Evolutionary conservation across 2,329 filamentous ascomycete genomes (phyloP).

Genomic region (Penicillium nordicum): DNA sequence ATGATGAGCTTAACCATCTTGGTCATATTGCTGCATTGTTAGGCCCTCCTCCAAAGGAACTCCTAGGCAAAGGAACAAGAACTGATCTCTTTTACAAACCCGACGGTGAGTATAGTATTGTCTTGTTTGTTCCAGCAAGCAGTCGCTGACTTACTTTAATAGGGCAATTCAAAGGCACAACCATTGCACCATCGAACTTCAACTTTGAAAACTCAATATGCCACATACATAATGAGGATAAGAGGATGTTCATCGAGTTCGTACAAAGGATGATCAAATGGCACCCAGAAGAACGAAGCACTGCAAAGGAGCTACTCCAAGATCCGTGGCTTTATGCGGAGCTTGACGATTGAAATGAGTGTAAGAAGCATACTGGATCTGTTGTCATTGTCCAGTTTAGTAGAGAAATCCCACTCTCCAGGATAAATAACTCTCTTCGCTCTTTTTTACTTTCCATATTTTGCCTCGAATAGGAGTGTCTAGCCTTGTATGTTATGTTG

Average conservation of each 20-base stretch:
- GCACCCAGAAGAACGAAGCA: slow-evolving; percentile 29
- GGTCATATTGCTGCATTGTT: slow-evolving; percentile 32
- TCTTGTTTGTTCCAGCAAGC: not conserved
- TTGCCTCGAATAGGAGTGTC: not conserved
- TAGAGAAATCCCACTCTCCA: not conserved
- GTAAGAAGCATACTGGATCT: not conserved
- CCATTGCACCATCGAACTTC: not conserved
- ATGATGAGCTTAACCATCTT: slow-evolving; percentile 29
- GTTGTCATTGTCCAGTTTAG: not conserved
- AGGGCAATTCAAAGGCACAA: slow-evolving; percentile 4
- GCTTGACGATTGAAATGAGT: not conserved
- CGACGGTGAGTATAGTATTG: slow-evolving; percentile 1
- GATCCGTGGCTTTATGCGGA: slow-evolving; percentile 30
- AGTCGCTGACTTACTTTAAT: not conserved
- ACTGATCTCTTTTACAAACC: slow-evolving; percentile 5
- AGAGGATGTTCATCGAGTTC: slow-evolving; percentile 29
- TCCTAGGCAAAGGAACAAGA: slow-evolving; percentile 25
- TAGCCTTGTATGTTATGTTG: not conserved
- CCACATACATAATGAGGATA: slow-evolving; percentile 25
- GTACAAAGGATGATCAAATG: slow-evolving; percentile 30
- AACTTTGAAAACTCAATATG: slow-evolving; percentile 13
- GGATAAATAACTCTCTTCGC: not conserved
- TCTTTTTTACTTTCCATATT: not conserved
- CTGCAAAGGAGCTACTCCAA: slow-evolving; percentile 29
- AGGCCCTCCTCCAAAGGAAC: slow-evolving; percentile 24